Evolutionary conservation across 73 alveolate genomes (phyloP).

Genomic region (Paramecium caudatum): DNA sequence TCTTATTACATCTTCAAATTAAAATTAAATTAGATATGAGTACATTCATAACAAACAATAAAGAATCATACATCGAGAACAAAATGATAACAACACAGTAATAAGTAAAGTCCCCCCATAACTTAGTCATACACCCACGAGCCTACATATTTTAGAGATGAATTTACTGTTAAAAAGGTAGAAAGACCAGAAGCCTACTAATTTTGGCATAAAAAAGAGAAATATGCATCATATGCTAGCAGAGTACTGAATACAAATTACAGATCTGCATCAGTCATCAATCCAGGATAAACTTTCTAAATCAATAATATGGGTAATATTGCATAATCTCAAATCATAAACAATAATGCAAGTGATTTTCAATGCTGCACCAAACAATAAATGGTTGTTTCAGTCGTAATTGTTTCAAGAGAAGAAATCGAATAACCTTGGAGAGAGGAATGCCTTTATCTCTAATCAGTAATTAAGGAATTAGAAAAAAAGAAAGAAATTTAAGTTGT

Average conservation of each 20-base stretch:
- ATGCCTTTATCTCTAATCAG: slow-evolving; percentile 34
- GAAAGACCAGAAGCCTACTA: slow-evolving; percentile 57
- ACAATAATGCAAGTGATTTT: background rate
- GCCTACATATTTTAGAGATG: slow-evolving; percentile 16
- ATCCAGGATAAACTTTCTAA: slow-evolving; percentile 39
- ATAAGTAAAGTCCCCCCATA: too few species aligned
- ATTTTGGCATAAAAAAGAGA: slow-evolving; percentile 60
- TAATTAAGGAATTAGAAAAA: slow-evolving; percentile 37
- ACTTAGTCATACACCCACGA: slow-evolving; percentile 32
- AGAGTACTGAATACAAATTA: slow-evolving; percentile 48
- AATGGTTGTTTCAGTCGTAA: slow-evolving; percentile 46
- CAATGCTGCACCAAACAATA: slow-evolving; percentile 14
- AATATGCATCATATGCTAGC: slow-evolving; percentile 27
- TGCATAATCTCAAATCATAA: background rate
- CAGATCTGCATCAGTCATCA: slow-evolving; percentile 1
- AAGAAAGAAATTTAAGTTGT: slow-evolving; percentile 24
- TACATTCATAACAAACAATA: background rate
- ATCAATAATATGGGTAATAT: slow-evolving; percentile 7
- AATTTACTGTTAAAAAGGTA: slow-evolving; percentile 4
- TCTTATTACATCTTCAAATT: slow-evolving; percentile 41
- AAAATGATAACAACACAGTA: background rate
- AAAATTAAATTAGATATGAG: too few species aligned
- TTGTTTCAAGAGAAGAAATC: slow-evolving; percentile 49
- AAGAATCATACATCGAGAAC: slow-evolving; percentile 1
- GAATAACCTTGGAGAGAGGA: slow-evolving; percentile 56